Evolutionary conservation across 768 basidiomycete species (phyloP), one percentile per base, ranked within the genome.

Genomic region (Suillus sp.): DNA sequence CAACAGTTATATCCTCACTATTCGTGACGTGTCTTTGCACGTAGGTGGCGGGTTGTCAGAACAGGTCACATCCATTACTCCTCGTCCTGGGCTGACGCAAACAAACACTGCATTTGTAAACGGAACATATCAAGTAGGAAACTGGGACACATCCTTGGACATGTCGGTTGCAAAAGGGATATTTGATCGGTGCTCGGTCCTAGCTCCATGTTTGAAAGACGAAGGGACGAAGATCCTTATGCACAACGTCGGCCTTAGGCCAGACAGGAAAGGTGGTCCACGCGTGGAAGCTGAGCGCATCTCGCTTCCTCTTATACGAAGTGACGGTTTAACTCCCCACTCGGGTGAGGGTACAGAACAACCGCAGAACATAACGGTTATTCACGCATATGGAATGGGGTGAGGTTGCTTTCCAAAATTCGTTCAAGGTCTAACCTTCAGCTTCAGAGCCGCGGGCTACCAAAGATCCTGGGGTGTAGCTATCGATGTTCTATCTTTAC

Each of bases 341-440:
- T 0, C 1, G 63, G 25, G 56, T 48, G 48, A 56, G 55, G 64
- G 60, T 47, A 67, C 51, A 64, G 76, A 64, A 40, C 35, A 61
- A 5, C 40, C 65, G 67, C 55, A 63, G 69, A 22, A 69, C 5
- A 53, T 77, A 68, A 64, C 67, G n/a, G 80, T 86, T 2, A 77
- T 86, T 20, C 86, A 88, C 71, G 84, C 85, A 35, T 88, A 88
- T 71, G 86, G 86, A 10, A 83, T 87, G 38, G 86, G 86, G 82
- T 83, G 38, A 59, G 80, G 64, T 4, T 47, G 2, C 5, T 54
- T 6, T 34, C 34, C 38, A 1, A 10, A 14, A 13, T 22, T 34
- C 2, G 13, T 64, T 67, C 7, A 16, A 32, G 70, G 68, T 56
- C 61, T 72, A 16, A 22, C 65, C 65, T 59, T 20, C 18, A 66